Evolutionary conservation across 2,329 filamentous ascomycete genomes (phyloP).

Genomic region (Truncatella angustata): DNA sequence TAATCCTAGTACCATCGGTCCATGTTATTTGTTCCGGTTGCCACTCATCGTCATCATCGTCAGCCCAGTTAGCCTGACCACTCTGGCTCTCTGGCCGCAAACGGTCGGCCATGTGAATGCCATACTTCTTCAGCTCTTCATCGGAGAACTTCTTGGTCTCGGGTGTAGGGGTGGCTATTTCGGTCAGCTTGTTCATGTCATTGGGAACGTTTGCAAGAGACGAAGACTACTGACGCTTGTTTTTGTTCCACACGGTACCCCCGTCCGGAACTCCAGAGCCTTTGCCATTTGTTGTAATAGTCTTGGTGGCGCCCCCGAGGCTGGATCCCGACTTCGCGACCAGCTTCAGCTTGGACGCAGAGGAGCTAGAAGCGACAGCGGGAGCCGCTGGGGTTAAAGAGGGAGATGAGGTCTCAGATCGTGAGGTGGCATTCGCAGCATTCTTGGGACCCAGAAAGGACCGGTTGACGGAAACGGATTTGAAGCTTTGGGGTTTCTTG

Average conservation of each 20-base stretch:
- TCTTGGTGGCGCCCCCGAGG: slow-evolving; percentile 49
- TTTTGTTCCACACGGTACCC: slow-evolving; percentile 85
- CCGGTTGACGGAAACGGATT: slow-evolving; percentile 82
- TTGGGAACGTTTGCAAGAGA: not conserved
- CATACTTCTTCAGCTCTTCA: slow-evolving; percentile 82
- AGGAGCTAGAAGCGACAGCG: slow-evolving; percentile 44
- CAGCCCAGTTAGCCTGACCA: slow-evolving; percentile 82
- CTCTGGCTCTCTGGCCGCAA: slow-evolving; percentile 75
- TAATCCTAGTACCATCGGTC: slow-evolving; percentile 85
- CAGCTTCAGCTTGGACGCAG: slow-evolving; percentile 65
- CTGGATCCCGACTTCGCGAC: slow-evolving; percentile 71
- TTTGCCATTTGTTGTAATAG: slow-evolving; percentile 55
- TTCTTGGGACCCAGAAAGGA: slow-evolving; percentile 76
- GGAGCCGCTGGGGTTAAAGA: slow-evolving; percentile 40
- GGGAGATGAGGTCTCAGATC: slow-evolving; percentile 46
- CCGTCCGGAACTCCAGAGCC: slow-evolving; percentile 63
- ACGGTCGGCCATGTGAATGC: slow-evolving; percentile 80
- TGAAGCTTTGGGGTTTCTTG: slow-evolving; percentile 78
- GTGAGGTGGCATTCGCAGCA: slow-evolving; percentile 42
- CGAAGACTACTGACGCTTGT: slow-evolving; percentile 61
- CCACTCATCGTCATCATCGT: slow-evolving; percentile 88
- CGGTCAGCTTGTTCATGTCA: not conserved
- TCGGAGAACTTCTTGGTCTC: slow-evolving; percentile 83
- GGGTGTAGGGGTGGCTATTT: slow-evolving; percentile 57
- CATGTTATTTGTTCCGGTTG: slow-evolving; percentile 81